phyloP scores from a whole-genome alignment of 129 eudicot species.

The Oenanthe sinensis region DNA sequence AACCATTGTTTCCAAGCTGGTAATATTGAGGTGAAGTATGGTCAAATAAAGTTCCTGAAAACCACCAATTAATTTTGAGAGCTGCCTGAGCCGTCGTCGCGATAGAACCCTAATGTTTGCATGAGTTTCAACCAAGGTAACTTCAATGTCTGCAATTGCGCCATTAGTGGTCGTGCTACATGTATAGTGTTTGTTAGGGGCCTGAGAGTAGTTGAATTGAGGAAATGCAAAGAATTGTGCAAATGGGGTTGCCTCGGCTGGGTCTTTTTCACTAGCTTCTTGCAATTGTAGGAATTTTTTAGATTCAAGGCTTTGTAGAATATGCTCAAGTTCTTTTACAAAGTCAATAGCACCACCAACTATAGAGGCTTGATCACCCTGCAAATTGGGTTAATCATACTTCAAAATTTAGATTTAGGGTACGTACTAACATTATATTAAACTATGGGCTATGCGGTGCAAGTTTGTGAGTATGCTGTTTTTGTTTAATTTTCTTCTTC shows the following conservation, averaged over 20 bases:
- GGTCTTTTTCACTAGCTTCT: constrained; percentile 8
- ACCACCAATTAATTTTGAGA: constrained; percentile 68
- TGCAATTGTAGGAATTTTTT: constrained; percentile 32
- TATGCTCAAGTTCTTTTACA: constrained; percentile 89
- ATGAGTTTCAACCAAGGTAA: constrained; percentile 85
- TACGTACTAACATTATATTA: neutral
- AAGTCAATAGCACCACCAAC: constrained; percentile 96
- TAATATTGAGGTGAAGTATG: constrained; percentile 86
- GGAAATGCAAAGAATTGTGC: constrained; percentile 63
- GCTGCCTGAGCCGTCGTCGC: constrained; percentile 47
- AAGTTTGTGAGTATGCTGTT: neutral
- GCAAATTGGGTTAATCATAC: neutral
- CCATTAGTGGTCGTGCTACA: constrained; percentile 53
- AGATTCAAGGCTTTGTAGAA: constrained; percentile 76
- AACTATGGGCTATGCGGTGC: neutral
- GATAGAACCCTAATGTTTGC: constrained; percentile 75
- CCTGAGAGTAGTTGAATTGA: constrained; percentile 53
- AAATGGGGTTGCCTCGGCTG: constrained; percentile 31
- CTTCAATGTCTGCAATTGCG: constrained; percentile 74
- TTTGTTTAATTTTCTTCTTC: neutral
- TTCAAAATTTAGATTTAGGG: neutral
- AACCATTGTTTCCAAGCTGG: constrained; percentile 77
- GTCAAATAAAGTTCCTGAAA: constrained; percentile 58
- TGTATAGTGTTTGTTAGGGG: constrained; percentile 40
- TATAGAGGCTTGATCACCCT: constrained; percentile 97